These are phyloP conservation scores for Globisporangium paddicum DNA, from an alignment of 352 stramenopile species.

Conservation along the genomic window DNA sequence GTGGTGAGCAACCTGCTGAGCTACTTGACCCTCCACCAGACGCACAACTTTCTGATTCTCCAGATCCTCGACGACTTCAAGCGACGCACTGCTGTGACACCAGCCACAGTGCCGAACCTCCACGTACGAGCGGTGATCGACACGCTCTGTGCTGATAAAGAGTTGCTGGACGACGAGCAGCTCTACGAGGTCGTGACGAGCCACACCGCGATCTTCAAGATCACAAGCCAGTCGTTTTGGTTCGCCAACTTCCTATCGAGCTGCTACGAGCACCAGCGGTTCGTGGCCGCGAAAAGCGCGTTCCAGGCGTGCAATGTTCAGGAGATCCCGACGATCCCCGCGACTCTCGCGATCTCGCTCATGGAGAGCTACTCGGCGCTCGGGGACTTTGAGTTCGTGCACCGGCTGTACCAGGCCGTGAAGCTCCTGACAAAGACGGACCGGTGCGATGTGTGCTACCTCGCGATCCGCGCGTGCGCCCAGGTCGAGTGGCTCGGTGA, in stretches of 20 bases:
- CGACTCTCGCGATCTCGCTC: neutral
- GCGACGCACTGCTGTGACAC: neutral
- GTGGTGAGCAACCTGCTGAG: constrained; percentile 4
- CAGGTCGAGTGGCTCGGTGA: constrained; percentile 9
- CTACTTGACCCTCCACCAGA: neutral
- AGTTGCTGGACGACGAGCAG: neutral
- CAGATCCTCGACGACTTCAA: constrained; percentile 9
- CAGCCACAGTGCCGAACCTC: constrained; percentile 2
- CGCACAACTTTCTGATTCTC: neutral
- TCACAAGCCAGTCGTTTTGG: constrained; percentile 5
- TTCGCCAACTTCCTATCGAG: constrained; percentile 4
- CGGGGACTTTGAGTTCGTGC: constrained; percentile 9
- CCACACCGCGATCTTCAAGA: neutral
- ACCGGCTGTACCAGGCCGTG: neutral
- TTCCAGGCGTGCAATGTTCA: neutral
- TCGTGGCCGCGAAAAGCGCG: constrained; percentile 6
- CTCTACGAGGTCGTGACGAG: neutral
- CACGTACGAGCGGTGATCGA: constrained; percentile 7
- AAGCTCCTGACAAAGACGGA: neutral
- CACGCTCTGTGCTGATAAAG: constrained; percentile 5
- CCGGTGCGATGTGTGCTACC: neutral
- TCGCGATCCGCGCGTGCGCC: constrained; percentile 3
- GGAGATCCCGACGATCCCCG: constrained; percentile 6
- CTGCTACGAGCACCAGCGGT: constrained; percentile 6
- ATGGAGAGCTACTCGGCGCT: constrained; percentile 2